Percentiles rank a stretch among this genome's conserved stretches.
Conservation (phyloP, 2,329 filamentous ascomycete species). For the Penicillium crustosum region DNA sequence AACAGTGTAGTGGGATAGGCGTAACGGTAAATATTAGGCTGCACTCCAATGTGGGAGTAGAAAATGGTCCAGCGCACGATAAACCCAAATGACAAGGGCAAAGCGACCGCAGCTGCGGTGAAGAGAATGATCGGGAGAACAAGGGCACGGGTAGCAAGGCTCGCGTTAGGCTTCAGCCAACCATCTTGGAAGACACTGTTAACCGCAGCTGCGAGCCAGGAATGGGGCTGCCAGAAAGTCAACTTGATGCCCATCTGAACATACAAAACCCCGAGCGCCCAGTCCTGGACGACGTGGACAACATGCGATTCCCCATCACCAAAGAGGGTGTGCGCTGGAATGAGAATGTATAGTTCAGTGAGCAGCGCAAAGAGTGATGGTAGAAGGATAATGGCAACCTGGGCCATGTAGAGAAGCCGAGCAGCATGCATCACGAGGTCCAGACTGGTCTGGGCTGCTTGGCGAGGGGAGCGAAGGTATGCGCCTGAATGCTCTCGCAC, state of each 20-base stretch:
- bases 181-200: constrained; percentile 71
- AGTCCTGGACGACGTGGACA: constrained; percentile 85
- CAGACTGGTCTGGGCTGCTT: constrained; percentile 26
- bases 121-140: constrained; percentile 70
- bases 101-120: constrained; percentile 61
- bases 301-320: constrained; percentile 36
- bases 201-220: constrained; percentile 71
- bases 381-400: constrained; percentile 72
- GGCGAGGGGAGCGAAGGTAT: constrained; percentile 33
- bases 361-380: constrained; percentile 77
- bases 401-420: constrained; percentile 72
- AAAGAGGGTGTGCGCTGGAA: constrained; percentile 82
- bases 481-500: constrained; percentile 27
- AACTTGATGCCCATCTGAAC: constrained; percentile 74
- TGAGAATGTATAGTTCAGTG: constrained; percentile 82
- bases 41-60: constrained; percentile 32
- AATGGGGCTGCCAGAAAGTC: constrained; percentile 66
- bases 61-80: constrained; percentile 48
- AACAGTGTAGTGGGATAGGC: constrained; percentile 69
- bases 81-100: constrained; percentile 63
- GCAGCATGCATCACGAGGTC: constrained; percentile 36
- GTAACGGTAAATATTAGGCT: constrained; percentile 58
- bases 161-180: constrained; percentile 74
- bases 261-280: constrained; percentile 90
- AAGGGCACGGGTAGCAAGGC: constrained; percentile 79